Evolutionary conservation across 2,329 filamentous ascomycete genomes (phyloP), one percentile per base, ranked within the genome.

Genomic region (Furcasterigmium furcatum): DNA sequence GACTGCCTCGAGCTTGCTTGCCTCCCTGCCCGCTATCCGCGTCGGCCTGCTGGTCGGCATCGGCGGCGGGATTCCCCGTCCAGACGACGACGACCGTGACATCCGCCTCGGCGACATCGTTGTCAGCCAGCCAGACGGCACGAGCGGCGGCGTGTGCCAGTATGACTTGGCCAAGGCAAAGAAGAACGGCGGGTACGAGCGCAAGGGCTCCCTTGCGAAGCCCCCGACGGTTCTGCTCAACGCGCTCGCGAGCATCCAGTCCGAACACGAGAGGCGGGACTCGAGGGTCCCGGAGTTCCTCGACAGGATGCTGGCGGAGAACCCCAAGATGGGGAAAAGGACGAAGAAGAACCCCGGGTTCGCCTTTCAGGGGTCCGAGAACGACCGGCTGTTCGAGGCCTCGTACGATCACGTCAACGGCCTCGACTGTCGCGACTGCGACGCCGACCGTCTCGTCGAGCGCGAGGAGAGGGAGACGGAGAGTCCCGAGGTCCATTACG

Each of bases 41-140:
- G 21, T 46, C 6, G 45, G 45, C 20, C 41, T 46, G 2, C 0
- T 41, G 12, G 45, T 46, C 12, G 45, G 45, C 2, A 20, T 43
- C 3, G 41, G 45, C 18, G 45, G 45, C 2, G 45, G 45, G 4
- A 39, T 19, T 3, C 32, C 14, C 20, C 24, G 2, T 34, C 34
- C 5, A 7, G 13, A 0, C 5, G 45, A 2, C 12, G 45, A 2
- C 7, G 18, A 38, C 8, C 20, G n/a, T 13, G 59, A 62, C 9
- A 50, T 62, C 9, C 55, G 58, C 1, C 52, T 62, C 1, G 58
- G 60, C 1, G 60, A 61, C 8, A 25, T 63, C 3, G 55, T 60
- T 1, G 53, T 63, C 0, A 58, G 59, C 29, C 41, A 50, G 1
- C 57, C 58, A 0, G 13, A 47, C 1, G 52, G 47, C 3, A 44